Conservation (phyloP, 257 asterid genomes). For the Lycium barbarum region DNA sequence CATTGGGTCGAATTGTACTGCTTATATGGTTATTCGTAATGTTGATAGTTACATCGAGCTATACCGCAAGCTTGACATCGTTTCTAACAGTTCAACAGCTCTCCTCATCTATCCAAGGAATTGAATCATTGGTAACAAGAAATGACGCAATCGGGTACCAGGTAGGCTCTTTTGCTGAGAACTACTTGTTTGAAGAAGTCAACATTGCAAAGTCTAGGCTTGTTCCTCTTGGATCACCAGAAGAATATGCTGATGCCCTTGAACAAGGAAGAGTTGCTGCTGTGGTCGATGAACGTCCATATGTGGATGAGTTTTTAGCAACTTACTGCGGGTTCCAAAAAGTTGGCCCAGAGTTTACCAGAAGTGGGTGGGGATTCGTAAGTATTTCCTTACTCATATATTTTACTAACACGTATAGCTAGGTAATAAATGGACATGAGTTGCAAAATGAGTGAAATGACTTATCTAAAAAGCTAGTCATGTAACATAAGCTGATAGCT, state of each 20-base stretch:
- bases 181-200: conserved; percentile 67
- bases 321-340: conserved; percentile 61
- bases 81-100: conserved; percentile 78
- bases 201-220: conserved; percentile 73
- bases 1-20: conserved; percentile 78
- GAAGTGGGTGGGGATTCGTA: conserved; percentile 86
- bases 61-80: conserved; percentile 83
- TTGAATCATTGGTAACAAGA: conserved; percentile 70
- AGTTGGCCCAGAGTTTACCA: conserved; percentile 78
- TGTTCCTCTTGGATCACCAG: conserved; percentile 71
- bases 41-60: conserved; percentile 71
- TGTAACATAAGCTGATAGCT: conserved; percentile 18
- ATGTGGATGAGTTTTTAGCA: conserved; percentile 68
- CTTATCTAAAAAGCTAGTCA: not conserved
- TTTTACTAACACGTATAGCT: not conserved
- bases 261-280: conserved; percentile 60
- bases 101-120: conserved; percentile 71
- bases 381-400: conserved; percentile 39
- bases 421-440: conserved; percentile 21
- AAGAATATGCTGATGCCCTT: conserved; percentile 73
- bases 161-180: conserved; percentile 75
- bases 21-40: conserved; percentile 86
- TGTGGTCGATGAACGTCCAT: conserved; percentile 79
- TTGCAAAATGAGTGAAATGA: conserved; percentile 16
- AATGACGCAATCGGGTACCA: conserved; percentile 72